Conservation (phyloP, 768 basidiomycete species). For the Sistotremastrum suecicum region DNA sequence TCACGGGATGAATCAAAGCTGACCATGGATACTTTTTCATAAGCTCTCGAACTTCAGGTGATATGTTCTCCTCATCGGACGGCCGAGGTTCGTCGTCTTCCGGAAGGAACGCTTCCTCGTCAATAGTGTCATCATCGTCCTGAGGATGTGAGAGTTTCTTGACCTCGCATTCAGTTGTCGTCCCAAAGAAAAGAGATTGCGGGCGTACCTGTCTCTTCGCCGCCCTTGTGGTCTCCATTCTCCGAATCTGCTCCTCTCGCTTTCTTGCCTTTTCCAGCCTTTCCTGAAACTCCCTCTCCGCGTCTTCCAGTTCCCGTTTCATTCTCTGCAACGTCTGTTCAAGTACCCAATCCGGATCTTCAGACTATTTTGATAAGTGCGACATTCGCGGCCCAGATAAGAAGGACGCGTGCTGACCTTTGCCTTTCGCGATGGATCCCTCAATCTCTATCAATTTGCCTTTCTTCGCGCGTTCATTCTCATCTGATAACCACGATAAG, state of each 20-base stretch:
- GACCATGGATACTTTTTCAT: constrained; percentile 52
- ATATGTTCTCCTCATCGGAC: constrained; percentile 39
- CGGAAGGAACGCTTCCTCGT: constrained; percentile 66
- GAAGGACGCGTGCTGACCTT: background rate
- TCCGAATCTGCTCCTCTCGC: constrained; percentile 42
- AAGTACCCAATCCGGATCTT: constrained; percentile 64
- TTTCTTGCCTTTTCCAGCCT: constrained; percentile 45
- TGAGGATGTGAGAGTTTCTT: constrained; percentile 9
- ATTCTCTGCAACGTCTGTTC: constrained; percentile 54
- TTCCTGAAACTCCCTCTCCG: constrained; percentile 50
- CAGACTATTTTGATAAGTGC: constrained; percentile 1
- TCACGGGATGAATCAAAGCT: constrained; percentile 1
- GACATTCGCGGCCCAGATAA: background rate
- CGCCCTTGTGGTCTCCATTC: constrained; percentile 29
- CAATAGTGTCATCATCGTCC: constrained; percentile 20
- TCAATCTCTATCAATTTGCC: constrained; percentile 34
- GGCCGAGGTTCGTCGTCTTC: constrained; percentile 25
- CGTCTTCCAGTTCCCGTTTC: constrained; percentile 51
- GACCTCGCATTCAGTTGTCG: background rate
- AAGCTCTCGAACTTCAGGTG: constrained; percentile 62
- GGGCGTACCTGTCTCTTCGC: constrained; percentile 38
- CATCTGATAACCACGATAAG: constrained; percentile 61
- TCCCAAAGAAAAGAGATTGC: constrained; percentile 13
- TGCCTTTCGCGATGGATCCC: constrained; percentile 2
- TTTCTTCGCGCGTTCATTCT: constrained; percentile 52